Conservation (phyloP, 2,329 filamentous ascomycete species). For the Paraphaeosphaeria minitans region DNA sequence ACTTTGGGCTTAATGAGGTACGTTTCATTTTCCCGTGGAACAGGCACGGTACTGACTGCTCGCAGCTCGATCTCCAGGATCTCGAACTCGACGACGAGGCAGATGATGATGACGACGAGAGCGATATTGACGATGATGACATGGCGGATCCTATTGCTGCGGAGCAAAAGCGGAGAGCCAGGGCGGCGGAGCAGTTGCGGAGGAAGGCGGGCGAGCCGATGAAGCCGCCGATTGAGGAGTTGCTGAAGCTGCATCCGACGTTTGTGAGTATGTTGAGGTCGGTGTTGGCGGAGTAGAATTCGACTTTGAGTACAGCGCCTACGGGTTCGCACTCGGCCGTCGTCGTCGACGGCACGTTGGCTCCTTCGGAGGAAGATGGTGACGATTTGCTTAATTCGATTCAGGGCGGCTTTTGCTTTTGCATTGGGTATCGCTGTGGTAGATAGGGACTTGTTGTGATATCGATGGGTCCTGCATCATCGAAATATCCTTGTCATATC, state of each 20-base stretch:
- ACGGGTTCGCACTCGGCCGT: background rate
- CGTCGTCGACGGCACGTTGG: background rate
- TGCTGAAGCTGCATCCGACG: slow-evolving; percentile 77
- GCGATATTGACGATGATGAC: slow-evolving; percentile 65
- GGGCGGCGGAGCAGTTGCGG: slow-evolving; percentile 78
- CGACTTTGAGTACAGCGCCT: no score
- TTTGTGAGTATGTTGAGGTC: slow-evolving; percentile 82
- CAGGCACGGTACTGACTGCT: slow-evolving; percentile 8
- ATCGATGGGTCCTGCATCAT: background rate
- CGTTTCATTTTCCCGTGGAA: slow-evolving; percentile 13
- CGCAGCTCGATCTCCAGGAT: slow-evolving; percentile 75
- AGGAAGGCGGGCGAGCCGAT: slow-evolving; percentile 80
- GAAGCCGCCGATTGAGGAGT: slow-evolving; percentile 79
- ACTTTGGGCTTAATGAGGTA: slow-evolving; percentile 88
- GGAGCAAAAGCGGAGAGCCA: slow-evolving; percentile 77
- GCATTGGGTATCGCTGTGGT: background rate
- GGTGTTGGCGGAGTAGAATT: slow-evolving; percentile 65
- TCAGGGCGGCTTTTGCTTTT: background rate
- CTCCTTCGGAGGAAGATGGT: background rate
- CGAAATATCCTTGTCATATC: background rate
- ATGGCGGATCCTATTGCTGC: slow-evolving; percentile 85
- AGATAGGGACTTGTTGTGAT: background rate
- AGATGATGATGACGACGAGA: slow-evolving; percentile 57
- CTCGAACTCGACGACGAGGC: slow-evolving; percentile 77
- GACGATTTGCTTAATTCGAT: background rate